These are phyloP conservation scores for Auricularia heimuer DNA, from an alignment of 768 basidiomycete genomes.

Conservation along the genomic window DNA sequence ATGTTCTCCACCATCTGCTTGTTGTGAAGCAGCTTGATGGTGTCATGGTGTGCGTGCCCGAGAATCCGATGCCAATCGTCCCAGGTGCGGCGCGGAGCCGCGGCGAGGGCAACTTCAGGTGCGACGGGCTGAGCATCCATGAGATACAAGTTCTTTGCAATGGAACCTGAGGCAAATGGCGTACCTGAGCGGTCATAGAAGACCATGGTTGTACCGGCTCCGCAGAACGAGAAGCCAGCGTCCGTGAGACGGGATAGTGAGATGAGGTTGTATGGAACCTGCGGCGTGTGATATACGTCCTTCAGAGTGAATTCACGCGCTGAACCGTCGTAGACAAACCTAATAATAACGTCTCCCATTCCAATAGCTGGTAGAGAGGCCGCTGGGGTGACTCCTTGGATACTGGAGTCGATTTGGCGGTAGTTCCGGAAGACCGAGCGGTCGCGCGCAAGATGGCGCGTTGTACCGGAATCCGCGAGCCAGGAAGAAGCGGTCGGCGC, in stretches of 20 bases:
- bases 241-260: neutral
- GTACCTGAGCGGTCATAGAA: neutral
- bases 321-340: neutral
- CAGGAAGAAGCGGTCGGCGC: neutral
- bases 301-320: neutral
- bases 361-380: neutral
- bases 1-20: neutral
- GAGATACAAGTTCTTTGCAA: neutral
- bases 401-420: neutral
- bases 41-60: neutral
- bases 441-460: neutral
- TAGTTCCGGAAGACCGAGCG: neutral
- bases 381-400: neutral
- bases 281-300: neutral
- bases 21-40: neutral
- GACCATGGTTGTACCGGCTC: neutral
- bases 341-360: neutral
- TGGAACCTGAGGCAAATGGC: neutral
- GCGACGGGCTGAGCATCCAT: neutral
- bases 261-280: neutral
- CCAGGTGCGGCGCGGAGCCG: neutral
- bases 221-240: neutral
- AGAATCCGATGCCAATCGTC: neutral
- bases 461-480: neutral
- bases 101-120: neutral